Percentiles rank a stretch among this genome's conserved stretches.
Conservation (phyloP, 768 basidiomycete species). For the Tulasnella sp. region DNA sequence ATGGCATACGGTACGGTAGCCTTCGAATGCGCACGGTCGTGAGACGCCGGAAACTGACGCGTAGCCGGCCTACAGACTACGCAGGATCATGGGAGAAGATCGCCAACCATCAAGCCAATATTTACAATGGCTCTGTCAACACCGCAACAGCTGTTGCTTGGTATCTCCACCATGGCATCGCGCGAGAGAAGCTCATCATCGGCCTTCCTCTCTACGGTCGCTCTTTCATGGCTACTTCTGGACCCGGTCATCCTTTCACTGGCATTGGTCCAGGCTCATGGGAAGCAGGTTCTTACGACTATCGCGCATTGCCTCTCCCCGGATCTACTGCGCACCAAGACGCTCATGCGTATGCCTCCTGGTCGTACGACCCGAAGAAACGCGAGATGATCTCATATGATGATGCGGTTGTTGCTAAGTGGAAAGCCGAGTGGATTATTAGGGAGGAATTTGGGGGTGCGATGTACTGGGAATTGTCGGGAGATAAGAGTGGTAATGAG, state of each 20-base stretch:
- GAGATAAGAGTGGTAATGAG: constrained; percentile 64
- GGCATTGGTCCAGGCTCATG: constrained; percentile 83
- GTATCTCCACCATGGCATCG: constrained; percentile 63
- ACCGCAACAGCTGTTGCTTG: constrained; percentile 54
- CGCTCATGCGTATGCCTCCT: constrained; percentile 60
- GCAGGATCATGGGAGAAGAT: constrained; percentile 37
- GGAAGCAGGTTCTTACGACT: constrained; percentile 80
- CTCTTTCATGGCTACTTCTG: constrained; percentile 75
- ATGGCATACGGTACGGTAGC: constrained; percentile 43
- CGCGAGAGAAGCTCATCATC: constrained; percentile 69
- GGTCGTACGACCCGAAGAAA: constrained; percentile 64
- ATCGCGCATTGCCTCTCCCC: constrained; percentile 75
- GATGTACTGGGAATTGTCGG: constrained; percentile 52
- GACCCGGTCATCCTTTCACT: constrained; percentile 67
- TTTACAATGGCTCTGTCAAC: constrained; percentile 58
- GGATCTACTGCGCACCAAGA: constrained; percentile 59
- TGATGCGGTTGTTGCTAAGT: constrained; percentile 49
- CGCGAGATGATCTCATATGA: constrained; percentile 82
- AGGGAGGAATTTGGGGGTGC: constrained; percentile 72
- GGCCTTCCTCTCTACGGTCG: constrained; percentile 93
- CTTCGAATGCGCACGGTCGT: no score
- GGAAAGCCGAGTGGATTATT: constrained; percentile 76
- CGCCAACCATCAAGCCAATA: constrained; percentile 65
- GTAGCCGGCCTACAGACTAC: constrained; percentile 21
- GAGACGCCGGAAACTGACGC: no score